Evolutionary conservation across 192 early-diverging fungal species (phyloP).

Genomic region (Coemansia sp.): DNA sequence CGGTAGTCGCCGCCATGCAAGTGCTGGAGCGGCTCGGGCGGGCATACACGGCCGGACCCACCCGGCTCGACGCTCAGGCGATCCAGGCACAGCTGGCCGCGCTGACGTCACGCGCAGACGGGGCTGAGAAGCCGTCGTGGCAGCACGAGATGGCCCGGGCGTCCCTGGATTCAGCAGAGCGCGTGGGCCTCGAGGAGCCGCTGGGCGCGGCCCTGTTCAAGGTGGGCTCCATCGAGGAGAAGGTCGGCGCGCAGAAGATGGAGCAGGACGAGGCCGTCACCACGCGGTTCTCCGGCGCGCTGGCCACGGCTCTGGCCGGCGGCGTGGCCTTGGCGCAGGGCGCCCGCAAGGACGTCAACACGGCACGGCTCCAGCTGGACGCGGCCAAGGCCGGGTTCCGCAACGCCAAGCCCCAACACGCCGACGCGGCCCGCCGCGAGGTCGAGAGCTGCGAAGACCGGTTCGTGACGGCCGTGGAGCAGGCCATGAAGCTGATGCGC

Average conservation of each 20-base stretch:
- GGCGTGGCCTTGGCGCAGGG: constrained; percentile 77
- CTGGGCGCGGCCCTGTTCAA: constrained; percentile 81
- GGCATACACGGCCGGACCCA: constrained; percentile 65
- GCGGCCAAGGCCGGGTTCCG: constrained; percentile 75
- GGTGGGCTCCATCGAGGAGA: constrained; percentile 78
- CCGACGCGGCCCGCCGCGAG: constrained; percentile 70
- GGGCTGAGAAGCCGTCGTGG: constrained; percentile 53
- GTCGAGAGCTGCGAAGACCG: constrained; percentile 92
- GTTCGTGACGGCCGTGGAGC: constrained; percentile 92
- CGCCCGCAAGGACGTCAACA: constrained; percentile 77
- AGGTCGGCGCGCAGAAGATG: constrained; percentile 73
- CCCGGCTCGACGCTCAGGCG: constrained; percentile 63
- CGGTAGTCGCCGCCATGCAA: constrained; percentile 23
- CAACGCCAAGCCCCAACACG: constrained; percentile 60
- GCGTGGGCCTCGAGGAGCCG: constrained; percentile 73
- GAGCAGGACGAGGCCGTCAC: constrained; percentile 68
- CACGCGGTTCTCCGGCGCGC: constrained; percentile 71
- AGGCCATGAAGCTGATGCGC: constrained; percentile 93
- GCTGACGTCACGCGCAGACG: constrained; percentile 39
- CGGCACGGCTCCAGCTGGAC: constrained; percentile 80
- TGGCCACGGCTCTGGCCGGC: constrained; percentile 61
- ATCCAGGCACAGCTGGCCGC: constrained; percentile 60
- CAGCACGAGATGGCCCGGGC: constrained; percentile 73
- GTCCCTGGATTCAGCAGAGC: constrained; percentile 58
- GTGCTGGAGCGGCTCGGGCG: constrained; percentile 68